phyloP scores from a whole-genome alignment of 1,139 yeast genomes.

The Nadsonia commutata region DNA sequence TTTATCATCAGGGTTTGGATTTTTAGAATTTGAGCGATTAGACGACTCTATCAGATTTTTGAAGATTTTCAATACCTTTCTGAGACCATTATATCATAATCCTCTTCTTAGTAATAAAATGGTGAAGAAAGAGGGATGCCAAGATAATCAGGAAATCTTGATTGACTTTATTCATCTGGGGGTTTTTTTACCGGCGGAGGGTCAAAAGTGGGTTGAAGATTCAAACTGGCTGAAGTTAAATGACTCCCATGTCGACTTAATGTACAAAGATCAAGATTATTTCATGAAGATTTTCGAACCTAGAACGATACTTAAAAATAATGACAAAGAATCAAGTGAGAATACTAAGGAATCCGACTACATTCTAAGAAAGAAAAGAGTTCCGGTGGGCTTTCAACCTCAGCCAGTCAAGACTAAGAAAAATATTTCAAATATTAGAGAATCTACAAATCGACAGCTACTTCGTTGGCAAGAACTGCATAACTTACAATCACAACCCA shows the following conservation, averaged over 20 bases:
- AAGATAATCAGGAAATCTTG: not conserved
- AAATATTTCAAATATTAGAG: not conserved
- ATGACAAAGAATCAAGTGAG: not conserved
- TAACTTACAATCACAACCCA: too few species aligned
- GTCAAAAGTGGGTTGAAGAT: not conserved
- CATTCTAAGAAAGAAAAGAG: not conserved
- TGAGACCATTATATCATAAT: not conserved
- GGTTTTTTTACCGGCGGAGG: not conserved
- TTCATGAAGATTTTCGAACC: not conserved
- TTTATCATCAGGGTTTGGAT: not conserved
- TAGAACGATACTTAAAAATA: not conserved
- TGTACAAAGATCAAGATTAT: not conserved
- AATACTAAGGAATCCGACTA: not conserved
- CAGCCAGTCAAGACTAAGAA: not conserved
- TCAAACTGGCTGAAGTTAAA: not conserved
- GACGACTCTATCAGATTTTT: not conserved
- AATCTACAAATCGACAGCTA: not conserved
- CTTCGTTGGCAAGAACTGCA: not conserved
- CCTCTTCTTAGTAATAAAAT: not conserved
- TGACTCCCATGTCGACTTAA: not conserved
- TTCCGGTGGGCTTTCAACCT: not conserved
- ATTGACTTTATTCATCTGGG: not conserved
- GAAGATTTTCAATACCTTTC: not conserved
- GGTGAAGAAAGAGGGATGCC: not conserved
- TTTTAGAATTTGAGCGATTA: not conserved